Conservation (phyloP, 176 grass and related monocot genomes). For the Pontederia crassipes region DNA sequence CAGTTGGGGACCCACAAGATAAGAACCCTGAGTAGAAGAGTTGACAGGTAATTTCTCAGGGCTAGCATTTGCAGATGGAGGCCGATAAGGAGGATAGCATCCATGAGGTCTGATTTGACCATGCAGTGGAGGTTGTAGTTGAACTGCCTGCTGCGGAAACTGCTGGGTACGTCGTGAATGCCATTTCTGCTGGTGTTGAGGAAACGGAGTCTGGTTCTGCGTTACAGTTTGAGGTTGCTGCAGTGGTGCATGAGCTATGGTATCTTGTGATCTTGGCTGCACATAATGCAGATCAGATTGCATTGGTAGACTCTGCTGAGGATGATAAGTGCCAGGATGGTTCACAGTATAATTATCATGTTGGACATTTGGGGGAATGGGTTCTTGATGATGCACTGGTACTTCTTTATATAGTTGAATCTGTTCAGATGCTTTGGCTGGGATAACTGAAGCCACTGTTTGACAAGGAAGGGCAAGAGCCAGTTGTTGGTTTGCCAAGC, state of each 20-base stretch:
- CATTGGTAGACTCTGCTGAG: slow-evolving; percentile 25
- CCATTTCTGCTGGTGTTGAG: slow-evolving; percentile 50
- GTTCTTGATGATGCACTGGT: slow-evolving; percentile 36
- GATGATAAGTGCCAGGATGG: slow-evolving; percentile 30
- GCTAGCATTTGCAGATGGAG: slow-evolving; percentile 50
- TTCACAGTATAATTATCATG: slow-evolving; percentile 28
- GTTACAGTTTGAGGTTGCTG: not conserved
- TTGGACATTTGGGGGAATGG: slow-evolving; percentile 28
- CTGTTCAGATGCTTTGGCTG: slow-evolving; percentile 27
- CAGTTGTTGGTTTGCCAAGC: slow-evolving; percentile 46
- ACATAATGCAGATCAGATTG: slow-evolving; percentile 39
- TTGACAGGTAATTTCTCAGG: slow-evolving; percentile 33
- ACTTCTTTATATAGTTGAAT: slow-evolving; percentile 45
- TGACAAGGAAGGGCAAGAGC: slow-evolving; percentile 47
- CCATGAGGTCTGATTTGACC: slow-evolving; percentile 47
- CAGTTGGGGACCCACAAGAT: slow-evolving; percentile 13
- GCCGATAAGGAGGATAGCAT: slow-evolving; percentile 52
- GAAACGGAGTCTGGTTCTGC: slow-evolving; percentile 28
- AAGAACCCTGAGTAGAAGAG: slow-evolving; percentile 42
- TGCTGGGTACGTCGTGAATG: slow-evolving; percentile 36
- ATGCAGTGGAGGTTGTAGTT: slow-evolving; percentile 23
- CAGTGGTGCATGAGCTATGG: slow-evolving; percentile 3
- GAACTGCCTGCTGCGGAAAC: slow-evolving; percentile 30
- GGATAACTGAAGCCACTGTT: slow-evolving; percentile 20
- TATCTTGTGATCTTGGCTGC: slow-evolving; percentile 26